A percentile compares a stretch with the other conserved stretches of the same genome.
Conservation (phyloP, 768 basidiomycete genomes). For the Agaricus blazei region DNA sequence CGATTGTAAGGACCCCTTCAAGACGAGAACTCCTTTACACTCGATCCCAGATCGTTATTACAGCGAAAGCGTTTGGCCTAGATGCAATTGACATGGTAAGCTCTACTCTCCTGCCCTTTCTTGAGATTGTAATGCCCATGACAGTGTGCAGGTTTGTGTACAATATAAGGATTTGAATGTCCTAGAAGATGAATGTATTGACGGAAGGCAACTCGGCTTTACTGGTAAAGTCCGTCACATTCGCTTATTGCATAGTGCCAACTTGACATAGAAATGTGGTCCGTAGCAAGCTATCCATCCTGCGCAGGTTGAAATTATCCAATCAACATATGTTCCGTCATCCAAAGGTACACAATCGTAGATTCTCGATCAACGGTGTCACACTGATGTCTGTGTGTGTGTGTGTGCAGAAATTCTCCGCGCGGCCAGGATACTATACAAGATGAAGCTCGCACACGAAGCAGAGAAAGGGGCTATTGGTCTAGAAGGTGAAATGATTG, state of each 20-base stretch:
- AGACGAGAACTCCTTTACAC: slow-evolving; percentile 78
- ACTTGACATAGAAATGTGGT: background rate
- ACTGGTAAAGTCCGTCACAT: slow-evolving; percentile 68
- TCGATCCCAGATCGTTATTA: slow-evolving; percentile 74
- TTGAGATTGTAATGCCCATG: background rate
- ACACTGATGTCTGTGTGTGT: background rate
- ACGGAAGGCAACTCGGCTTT: slow-evolving; percentile 80
- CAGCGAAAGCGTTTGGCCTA: slow-evolving; percentile 78
- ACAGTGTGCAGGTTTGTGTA: slow-evolving; percentile 65
- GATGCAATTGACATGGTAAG: slow-evolving; percentile 88
- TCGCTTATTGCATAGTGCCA: background rate
- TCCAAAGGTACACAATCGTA: slow-evolving; percentile 44
- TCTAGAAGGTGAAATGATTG: slow-evolving; percentile 81
- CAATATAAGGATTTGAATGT: slow-evolving; percentile 73
- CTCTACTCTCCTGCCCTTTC: background rate
- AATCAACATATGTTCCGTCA: slow-evolving; percentile 75
- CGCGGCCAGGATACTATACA: slow-evolving; percentile 66
- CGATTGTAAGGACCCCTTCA: slow-evolving; percentile 69
- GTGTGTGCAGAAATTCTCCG: slow-evolving; percentile 64
- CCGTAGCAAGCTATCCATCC: slow-evolving; percentile 93
- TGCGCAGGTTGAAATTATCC: slow-evolving; percentile 70
- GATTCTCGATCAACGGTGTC: background rate
- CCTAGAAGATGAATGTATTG: slow-evolving; percentile 69
- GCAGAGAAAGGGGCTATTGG: slow-evolving; percentile 66
- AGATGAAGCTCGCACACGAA: slow-evolving; percentile 55